Base-by-base conservation (phyloP, 768 basidiomycete species). In the Boletellus ananiceps region DNA sequence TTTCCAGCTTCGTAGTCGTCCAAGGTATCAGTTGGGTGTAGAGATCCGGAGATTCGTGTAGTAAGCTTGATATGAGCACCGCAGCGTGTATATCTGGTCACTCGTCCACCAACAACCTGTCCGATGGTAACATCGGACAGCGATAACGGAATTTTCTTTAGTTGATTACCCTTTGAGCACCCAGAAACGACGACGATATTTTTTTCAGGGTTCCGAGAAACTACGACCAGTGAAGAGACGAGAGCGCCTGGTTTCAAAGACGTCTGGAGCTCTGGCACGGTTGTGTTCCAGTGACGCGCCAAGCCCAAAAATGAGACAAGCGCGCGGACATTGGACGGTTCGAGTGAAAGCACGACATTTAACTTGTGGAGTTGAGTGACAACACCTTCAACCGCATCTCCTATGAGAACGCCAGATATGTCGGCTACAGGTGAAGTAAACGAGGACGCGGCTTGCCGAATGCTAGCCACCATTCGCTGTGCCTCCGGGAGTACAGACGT, bases 271-370 rank as follows among this genome's bases (percentile, higher is more conserved):
- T 88, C 86, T 21, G 83, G 71, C 15, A 86, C 69, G 2, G 84
- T 74, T n/a, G 81, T 65, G 25, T 71, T 75, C 32, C 88, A 81
- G 56, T 86, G 81, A 56, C 90, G 92, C 11, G 94, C 93, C 49
- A 97, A 73, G 55, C 88, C 88, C 62, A 86, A 86, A 54, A 96
- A 71, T 0, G 94, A 92, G n/a, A 97, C 70, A 21, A 97, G 76
- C 0, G 90, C 93, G 34, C 82, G 83, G 36, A 86, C 75, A 57
- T 80, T 74, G 4, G 80, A 81, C 2, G 86, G 84, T 47, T 82
- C 72, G 21, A 97, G 77, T 12, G 79, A 78, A 42, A 98, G 70
- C 19, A 93, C 74, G 25, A 80, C 76, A 58, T 97, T 91, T 50
- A 91, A 83, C 58, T 87, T 84, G 71, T 94, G 95, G 19, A 99